Evolutionary conservation across 2,329 filamentous ascomycete genomes (phyloP).

Genomic region (Fusarium succisae): DNA sequence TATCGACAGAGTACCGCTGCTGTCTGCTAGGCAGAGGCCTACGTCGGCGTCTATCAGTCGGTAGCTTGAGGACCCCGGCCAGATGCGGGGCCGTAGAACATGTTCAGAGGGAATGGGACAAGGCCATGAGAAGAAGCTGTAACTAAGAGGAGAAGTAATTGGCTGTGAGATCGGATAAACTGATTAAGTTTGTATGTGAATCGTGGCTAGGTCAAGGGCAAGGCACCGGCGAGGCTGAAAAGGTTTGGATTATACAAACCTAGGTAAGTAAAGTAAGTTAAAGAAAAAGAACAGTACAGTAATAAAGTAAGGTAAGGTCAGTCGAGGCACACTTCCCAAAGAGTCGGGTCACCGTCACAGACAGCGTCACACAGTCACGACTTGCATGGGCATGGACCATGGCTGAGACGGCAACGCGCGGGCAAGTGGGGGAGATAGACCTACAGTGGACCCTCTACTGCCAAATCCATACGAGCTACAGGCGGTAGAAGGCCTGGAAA

Average conservation of each 20-base stretch:
- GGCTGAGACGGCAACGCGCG: conserved; percentile 39
- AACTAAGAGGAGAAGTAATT: background rate
- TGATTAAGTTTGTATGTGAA: background rate
- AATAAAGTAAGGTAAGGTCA: conserved; percentile 20
- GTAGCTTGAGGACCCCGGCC: conserved; percentile 46
- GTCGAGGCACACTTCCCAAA: conserved; percentile 38
- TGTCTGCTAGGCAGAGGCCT: conserved; percentile 23
- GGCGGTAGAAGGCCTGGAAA: conserved; percentile 17
- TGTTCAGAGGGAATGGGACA: conserved; percentile 41
- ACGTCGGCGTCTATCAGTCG: conserved; percentile 43
- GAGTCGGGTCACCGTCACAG: conserved; percentile 39
- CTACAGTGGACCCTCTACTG: background rate
- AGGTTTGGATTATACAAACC: background rate
- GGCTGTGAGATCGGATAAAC: background rate
- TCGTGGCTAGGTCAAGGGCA: conserved; percentile 2
- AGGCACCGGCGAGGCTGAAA: conserved; percentile 1
- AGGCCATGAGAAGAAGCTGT: conserved; percentile 33
- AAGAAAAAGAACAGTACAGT: background rate
- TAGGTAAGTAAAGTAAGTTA: background rate
- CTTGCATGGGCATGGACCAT: conserved; percentile 36
- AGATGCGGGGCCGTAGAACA: conserved; percentile 49
- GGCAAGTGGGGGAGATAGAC: conserved; percentile 20
- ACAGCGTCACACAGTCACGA: conserved; percentile 36
- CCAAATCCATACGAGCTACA: conserved; percentile 13
- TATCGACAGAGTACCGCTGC: conserved; percentile 9